phyloP scores from a whole-genome alignment of 164 flowering plant species.

The Kalanchoe fedtschenkoi region DNA sequence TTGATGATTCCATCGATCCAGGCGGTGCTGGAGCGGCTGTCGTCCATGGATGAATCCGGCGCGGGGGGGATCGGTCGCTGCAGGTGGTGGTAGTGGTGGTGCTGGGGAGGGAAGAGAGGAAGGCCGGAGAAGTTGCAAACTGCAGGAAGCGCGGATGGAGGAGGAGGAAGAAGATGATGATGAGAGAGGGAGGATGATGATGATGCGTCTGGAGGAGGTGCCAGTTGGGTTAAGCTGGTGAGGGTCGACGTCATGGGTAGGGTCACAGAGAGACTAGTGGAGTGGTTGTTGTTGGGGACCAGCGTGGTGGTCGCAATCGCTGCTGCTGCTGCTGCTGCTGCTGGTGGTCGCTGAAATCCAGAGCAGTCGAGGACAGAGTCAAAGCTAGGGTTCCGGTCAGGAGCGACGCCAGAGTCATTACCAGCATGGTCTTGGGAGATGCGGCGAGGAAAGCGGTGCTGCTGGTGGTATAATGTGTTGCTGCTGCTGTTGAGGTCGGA shows the following conservation, averaged over 20 bases:
- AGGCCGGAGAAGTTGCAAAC: constrained; percentile 3
- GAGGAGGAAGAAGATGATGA: neutral
- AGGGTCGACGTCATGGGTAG: neutral
- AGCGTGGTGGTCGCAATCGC: neutral
- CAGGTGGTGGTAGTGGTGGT: neutral
- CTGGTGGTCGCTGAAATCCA: neutral
- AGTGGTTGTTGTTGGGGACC: neutral
- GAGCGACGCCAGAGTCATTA: neutral
- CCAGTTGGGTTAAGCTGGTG: neutral
- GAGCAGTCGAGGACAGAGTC: neutral
- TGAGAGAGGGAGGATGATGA: too few species aligned
- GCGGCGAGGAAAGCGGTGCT: constrained; percentile 4
- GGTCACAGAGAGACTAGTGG: neutral
- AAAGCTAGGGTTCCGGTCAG: neutral
- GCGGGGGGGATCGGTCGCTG: neutral
- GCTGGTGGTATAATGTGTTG: too few species aligned
- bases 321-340: neutral
- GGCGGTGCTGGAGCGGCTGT: constrained; percentile 18
- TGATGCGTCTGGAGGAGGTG: too few species aligned
- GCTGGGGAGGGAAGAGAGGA: neutral
- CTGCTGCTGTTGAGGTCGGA: neutral
- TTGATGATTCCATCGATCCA: constrained; percentile 86
- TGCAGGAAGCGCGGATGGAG: neutral
- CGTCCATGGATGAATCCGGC: neutral
- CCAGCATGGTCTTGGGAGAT: neutral